Base-by-base conservation (phyloP, 225 moss, liverwort and hornwort species). In the Bryum argenteum region DNA sequence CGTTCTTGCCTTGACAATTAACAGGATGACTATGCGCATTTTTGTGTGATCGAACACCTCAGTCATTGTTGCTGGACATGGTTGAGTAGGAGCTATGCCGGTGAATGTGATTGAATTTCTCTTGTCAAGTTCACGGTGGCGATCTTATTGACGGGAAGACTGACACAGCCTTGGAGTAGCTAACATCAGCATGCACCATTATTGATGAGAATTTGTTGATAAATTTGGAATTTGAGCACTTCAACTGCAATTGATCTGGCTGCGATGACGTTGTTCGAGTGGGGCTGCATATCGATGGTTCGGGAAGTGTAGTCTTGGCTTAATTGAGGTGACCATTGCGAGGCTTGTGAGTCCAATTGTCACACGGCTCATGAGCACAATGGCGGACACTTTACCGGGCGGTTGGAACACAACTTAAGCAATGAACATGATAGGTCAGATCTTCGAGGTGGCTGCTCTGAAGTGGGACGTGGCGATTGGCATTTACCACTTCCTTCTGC, bases 401-500 rank as follows among this genome's bases (percentile, higher is more conserved):
- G 79, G 67, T 58, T 58, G 62, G 78, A 75, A 79, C 78, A 42
- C 66, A 58, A 75, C 67, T 22, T 43, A 58, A 63, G 53, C 45
- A 53, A 33, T 54, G 58, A 79, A 71, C 40, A 58, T 60, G 15
- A 38, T 75, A 42, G 58, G 67, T 51, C 48, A 63, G 59, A 67
- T 71, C 24, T 23, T 76, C 16, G 77, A 77, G 73, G 39, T 66
- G 67, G 54, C 58, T 61, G 12, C 26, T 60, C 44, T 86, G 55
- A 67, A 67, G 54, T 86, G 77, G 80, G 80, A 86, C 56, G 40
- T 77, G 61, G 82, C 74, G 40, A 83, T 43, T 43, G 86, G 86
- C 33, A 54, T 82, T 61, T 86, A 86, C 39, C 82, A 86, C 60
- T 70, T 68, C 52, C 75, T 83, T 56, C 65, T 86, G n/a, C 20